Evolutionary conservation across 768 basidiomycete genomes (phyloP).

Genomic region (Suillus decipiens): DNA sequence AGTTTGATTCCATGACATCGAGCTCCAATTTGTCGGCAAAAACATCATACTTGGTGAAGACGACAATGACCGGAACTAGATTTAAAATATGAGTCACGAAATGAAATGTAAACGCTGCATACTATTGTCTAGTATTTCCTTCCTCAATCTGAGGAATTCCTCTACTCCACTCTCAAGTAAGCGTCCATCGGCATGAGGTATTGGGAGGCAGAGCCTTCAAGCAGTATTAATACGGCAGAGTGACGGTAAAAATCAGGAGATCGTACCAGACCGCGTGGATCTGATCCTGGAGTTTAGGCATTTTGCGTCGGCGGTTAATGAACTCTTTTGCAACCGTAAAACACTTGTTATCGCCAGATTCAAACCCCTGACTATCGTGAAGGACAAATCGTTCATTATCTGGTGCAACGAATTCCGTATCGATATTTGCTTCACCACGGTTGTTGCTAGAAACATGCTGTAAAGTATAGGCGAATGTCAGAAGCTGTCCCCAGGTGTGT

Average conservation of each 20-base stretch:
- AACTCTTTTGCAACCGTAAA: slow-evolving; percentile 13
- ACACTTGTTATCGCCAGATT: slow-evolving; percentile 12
- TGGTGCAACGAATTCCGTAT: slow-evolving; percentile 15
- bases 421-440: slow-evolving; percentile 16
- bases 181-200: slow-evolving; percentile 11
- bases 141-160: no score
- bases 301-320: slow-evolving; percentile 13
- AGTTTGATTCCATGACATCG: no score
- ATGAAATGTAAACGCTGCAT: no score
- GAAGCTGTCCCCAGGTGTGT: neutral
- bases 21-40: no score
- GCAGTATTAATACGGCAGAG: neutral
- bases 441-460: slow-evolving; percentile 6
- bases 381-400: slow-evolving; percentile 20
- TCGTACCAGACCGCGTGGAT: slow-evolving; percentile 20
- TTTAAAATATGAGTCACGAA: no score
- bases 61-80: no score
- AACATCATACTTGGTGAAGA: no score
- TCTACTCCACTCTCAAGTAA: no score
- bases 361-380: slow-evolving; percentile 19
- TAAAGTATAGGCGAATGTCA: neutral
- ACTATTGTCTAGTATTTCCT: no score
- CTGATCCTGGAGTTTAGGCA: slow-evolving; percentile 14
- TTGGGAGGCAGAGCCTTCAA: slow-evolving; percentile 11
- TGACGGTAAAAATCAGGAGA: neutral